Evolutionary conservation across 805 yeast species (phyloP).

Genomic region (Yarrowia sp.): DNA sequence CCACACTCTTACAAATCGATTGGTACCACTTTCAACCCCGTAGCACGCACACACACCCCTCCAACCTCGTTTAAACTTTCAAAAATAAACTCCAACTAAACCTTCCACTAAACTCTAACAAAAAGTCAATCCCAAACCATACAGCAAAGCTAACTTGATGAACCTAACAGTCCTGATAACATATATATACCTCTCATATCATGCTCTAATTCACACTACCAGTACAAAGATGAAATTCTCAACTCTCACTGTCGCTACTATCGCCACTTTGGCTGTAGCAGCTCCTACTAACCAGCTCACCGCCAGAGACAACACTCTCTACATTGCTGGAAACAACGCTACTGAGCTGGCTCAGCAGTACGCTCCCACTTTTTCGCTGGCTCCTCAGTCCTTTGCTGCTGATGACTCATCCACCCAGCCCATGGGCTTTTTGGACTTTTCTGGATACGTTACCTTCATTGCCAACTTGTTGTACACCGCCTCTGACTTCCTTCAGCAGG

Average conservation of each 20-base stretch:
- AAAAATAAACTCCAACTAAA: too few relatives aligned
- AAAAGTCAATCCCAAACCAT: too few relatives aligned
- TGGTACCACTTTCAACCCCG: too few relatives aligned
- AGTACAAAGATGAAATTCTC: background rate
- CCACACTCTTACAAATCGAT: too few relatives aligned
- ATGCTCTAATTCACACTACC: background rate
- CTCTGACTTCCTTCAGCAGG: background rate
- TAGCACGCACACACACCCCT: too few relatives aligned
- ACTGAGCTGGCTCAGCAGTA: conserved; percentile 11
- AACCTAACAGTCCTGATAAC: too few relatives aligned
- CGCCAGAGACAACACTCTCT: conserved; percentile 3
- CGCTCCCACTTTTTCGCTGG: background rate
- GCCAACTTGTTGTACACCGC: conserved; percentile 3
- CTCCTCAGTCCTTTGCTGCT: background rate
- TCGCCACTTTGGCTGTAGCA: background rate
- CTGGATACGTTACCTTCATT: conserved; percentile 11
- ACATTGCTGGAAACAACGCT: background rate
- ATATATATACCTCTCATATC: background rate
- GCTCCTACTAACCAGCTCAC: background rate
- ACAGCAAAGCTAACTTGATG: too few relatives aligned
- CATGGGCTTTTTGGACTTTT: conserved; percentile 21
- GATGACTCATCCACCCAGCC: conserved; percentile 1
- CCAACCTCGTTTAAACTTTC: too few relatives aligned
- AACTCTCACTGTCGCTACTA: background rate
- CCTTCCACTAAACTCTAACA: too few relatives aligned